phyloP scores from a whole-genome alignment of 2,329 filamentous ascomycete species.

The Tolypocladium tropicale region DNA sequence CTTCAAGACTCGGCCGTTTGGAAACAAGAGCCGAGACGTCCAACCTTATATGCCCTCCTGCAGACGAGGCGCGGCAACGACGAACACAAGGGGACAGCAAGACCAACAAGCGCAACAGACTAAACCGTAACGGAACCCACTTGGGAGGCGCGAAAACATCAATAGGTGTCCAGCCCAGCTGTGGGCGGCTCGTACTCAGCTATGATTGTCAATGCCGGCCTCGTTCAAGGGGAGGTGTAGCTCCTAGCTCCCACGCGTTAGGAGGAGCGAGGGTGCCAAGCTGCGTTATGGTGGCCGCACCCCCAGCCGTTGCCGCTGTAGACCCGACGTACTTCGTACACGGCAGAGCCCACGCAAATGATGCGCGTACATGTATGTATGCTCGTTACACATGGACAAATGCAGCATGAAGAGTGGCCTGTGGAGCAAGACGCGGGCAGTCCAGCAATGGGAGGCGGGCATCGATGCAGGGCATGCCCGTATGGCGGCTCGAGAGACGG shows the following conservation, averaged over 20 bases:
- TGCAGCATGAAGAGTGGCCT: not conserved
- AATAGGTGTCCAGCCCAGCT: slow-evolving; percentile 2
- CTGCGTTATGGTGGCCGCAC: not conserved
- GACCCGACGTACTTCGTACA: not conserved
- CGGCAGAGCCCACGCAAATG: not conserved
- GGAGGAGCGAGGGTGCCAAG: not conserved
- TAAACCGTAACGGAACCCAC: slow-evolving; percentile 2
- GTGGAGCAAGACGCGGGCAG: not conserved
- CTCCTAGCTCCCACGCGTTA: slow-evolving; percentile 3
- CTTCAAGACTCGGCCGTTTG: not conserved
- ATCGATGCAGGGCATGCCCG: not conserved
- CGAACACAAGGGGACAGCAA: not conserved
- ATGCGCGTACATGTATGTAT: not conserved
- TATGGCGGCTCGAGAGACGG: not conserved
- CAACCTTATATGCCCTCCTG: slow-evolving; percentile 5
- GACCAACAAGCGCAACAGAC: not conserved
- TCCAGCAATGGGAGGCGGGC: not conserved
- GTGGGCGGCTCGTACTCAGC: slow-evolving; percentile 7
- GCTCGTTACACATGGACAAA: not conserved
- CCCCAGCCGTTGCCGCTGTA: not conserved
- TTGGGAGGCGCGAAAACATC: not conserved
- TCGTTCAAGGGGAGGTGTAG: slow-evolving; percentile 1
- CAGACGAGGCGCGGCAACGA: not conserved
- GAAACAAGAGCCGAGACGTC: slow-evolving; percentile 10
- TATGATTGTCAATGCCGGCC: slow-evolving; percentile 3